These are phyloP conservation scores for Blakeslea trispora DNA, from an alignment of 371 early-diverging fungal species.

Conservation along the genomic window DNA sequence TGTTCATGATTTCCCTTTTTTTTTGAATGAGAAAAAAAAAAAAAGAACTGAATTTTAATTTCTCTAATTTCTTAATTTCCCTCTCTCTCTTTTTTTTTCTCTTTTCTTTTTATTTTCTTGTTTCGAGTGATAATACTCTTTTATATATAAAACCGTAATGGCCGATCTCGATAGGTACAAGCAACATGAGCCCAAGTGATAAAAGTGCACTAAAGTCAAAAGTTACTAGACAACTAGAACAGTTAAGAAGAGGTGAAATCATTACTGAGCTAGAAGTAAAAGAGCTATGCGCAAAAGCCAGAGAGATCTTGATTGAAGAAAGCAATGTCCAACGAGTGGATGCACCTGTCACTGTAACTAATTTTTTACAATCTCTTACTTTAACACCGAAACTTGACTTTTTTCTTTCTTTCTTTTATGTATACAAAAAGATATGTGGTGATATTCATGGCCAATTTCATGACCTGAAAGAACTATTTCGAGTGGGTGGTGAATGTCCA, in stretches of 20 bases:
- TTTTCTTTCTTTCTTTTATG: neutral
- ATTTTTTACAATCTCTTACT: neutral
- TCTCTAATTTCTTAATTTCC: neutral
- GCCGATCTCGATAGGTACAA: conserved; percentile 29
- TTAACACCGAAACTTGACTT: neutral
- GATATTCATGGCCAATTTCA: conserved; percentile 99
- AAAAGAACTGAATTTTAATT: neutral
- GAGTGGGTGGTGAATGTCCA: conserved; percentile 95
- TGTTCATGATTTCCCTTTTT: neutral
- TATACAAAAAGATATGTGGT: conserved; percentile 84
- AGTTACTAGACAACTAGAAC: conserved; percentile 76
- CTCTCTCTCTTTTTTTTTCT: conserved; percentile 1
- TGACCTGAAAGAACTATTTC: conserved; percentile 95
- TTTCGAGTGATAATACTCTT: no score
- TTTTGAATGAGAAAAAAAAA: no score
- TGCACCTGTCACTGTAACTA: conserved; percentile 92
- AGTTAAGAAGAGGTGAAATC: conserved; percentile 86
- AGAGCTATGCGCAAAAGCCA: conserved; percentile 90
- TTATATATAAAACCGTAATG: conserved; percentile 14
- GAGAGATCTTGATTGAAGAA: conserved; percentile 94
- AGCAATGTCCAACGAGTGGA: conserved; percentile 95
- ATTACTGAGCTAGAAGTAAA: conserved; percentile 92
- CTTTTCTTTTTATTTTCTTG: neutral
- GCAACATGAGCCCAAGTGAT: neutral
- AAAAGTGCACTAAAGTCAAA: no score